Evolutionary conservation across 805 yeast genomes (phyloP).

Genomic region (Hanseniaspora occidentalis): DNA sequence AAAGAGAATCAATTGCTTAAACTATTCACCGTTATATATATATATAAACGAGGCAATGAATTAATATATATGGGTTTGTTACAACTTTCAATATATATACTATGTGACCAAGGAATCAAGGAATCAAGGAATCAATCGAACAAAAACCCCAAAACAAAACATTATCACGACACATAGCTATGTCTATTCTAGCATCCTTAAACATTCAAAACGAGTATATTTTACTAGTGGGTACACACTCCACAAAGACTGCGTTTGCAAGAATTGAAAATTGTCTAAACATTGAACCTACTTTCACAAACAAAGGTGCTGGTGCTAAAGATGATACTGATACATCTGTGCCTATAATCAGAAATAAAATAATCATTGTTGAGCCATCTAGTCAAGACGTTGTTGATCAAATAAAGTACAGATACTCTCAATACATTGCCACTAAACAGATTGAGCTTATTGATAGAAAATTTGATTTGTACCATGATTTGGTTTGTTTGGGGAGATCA

Average conservation of each 20-base stretch:
- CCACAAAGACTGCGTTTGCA: constrained; percentile 26
- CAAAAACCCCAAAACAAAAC: too few species aligned
- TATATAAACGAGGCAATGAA: too few species aligned
- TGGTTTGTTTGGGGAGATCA: constrained; percentile 45
- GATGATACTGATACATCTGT: not conserved
- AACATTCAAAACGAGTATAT: constrained; percentile 40
- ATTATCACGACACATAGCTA: too few species aligned
- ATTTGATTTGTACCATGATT: constrained; percentile 29
- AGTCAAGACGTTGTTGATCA: constrained; percentile 14
- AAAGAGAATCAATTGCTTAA: too few species aligned
- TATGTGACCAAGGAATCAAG: too few species aligned
- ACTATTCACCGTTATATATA: too few species aligned
- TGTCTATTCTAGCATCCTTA: constrained; percentile 30
- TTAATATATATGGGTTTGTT: too few species aligned
- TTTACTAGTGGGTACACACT: constrained; percentile 39
- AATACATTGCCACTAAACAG: constrained; percentile 16
- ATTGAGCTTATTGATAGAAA: constrained; percentile 21
- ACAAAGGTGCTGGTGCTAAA: constrained; percentile 27
- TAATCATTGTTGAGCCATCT: constrained; percentile 9
- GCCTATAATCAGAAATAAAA: too few species aligned
- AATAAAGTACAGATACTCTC: constrained; percentile 9
- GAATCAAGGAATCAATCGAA: too few species aligned
- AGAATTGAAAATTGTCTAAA: constrained; percentile 38
- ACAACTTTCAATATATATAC: too few species aligned
- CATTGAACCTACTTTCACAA: constrained; percentile 49